Evolutionary conservation across 2,329 filamentous ascomycete species (phyloP).

Genomic region (Ceratocystis papillata): DNA sequence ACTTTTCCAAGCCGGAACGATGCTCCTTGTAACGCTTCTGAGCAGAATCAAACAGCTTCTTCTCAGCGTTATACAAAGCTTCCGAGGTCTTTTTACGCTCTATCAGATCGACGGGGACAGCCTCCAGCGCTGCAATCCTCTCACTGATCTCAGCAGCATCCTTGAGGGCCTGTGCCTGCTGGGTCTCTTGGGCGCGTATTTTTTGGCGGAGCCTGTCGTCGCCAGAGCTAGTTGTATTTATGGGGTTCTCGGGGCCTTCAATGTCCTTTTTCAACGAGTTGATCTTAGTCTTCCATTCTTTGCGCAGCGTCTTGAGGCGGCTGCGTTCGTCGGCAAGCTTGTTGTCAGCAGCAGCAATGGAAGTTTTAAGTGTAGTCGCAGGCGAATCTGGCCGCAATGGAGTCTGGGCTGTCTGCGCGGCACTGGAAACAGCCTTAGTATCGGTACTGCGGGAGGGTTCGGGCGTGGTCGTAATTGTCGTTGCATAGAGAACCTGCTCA

Average conservation of each 20-base stretch:
- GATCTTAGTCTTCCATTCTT: conserved; percentile 61
- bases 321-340: conserved; percentile 60
- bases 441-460: conserved; percentile 35
- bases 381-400: conserved; percentile 64
- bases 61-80: conserved; percentile 44
- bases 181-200: conserved; percentile 62
- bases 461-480: conserved; percentile 56
- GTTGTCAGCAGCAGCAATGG: conserved; percentile 59
- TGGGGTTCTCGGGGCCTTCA: conserved; percentile 54
- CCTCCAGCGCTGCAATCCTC: conserved; percentile 42
- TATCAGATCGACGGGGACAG: conserved; percentile 51
- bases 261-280: conserved; percentile 62
- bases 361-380: conserved; percentile 63
- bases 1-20: conserved; percentile 52
- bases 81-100: conserved; percentile 47
- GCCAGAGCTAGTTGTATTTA: conserved; percentile 57
- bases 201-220: conserved; percentile 69
- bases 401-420: conserved; percentile 37
- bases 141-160: conserved; percentile 44
- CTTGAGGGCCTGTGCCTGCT: conserved; percentile 54
- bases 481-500: conserved; percentile 56
- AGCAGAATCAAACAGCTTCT: conserved; percentile 49
- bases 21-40: conserved; percentile 45
- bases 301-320: conserved; percentile 58
- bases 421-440: conserved; percentile 27